Conservation (phyloP, 2,329 filamentous ascomycete species). For the Coniochaeta hoffmannii region DNA sequence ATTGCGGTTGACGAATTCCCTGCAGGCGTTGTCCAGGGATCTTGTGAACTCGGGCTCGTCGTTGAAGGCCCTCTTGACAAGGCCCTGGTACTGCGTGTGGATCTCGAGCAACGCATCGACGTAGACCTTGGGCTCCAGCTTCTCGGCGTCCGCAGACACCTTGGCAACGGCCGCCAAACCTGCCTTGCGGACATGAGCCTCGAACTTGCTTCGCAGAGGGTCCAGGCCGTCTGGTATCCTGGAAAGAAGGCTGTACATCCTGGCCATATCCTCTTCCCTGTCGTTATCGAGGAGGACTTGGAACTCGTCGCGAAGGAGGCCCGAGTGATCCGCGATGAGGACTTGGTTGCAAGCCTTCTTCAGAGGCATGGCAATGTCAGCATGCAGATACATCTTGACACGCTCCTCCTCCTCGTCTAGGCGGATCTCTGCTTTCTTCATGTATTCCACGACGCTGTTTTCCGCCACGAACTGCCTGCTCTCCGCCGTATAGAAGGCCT, state of each 20-base stretch:
- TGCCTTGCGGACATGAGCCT: constrained; percentile 85
- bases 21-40: constrained; percentile 91
- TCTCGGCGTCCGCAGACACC: constrained; percentile 79
- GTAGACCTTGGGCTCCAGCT: constrained; percentile 91
- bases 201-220: constrained; percentile 78
- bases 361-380: constrained; percentile 76
- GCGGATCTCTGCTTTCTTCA: constrained; percentile 95
- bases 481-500: constrained; percentile 80
- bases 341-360: constrained; percentile 85
- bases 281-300: constrained; percentile 90
- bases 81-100: constrained; percentile 83
- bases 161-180: constrained; percentile 85
- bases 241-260: constrained; percentile 90
- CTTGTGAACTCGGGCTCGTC: constrained; percentile 96
- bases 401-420: constrained; percentile 91
- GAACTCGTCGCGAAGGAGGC: constrained; percentile 88
- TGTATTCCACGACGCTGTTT: constrained; percentile 97
- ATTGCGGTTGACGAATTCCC: constrained; percentile 97
- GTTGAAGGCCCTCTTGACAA: constrained; percentile 88
- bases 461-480: constrained; percentile 92
- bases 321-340: constrained; percentile 81
- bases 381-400: constrained; percentile 83
- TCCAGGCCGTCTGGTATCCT: constrained; percentile 88
- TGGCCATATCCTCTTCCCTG: constrained; percentile 86
- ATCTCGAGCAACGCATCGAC: constrained; percentile 92